Percentiles rank a stretch among this genome's conserved stretches.
Conservation (phyloP, 805 yeast species). For the Ogataea philodendri region DNA sequence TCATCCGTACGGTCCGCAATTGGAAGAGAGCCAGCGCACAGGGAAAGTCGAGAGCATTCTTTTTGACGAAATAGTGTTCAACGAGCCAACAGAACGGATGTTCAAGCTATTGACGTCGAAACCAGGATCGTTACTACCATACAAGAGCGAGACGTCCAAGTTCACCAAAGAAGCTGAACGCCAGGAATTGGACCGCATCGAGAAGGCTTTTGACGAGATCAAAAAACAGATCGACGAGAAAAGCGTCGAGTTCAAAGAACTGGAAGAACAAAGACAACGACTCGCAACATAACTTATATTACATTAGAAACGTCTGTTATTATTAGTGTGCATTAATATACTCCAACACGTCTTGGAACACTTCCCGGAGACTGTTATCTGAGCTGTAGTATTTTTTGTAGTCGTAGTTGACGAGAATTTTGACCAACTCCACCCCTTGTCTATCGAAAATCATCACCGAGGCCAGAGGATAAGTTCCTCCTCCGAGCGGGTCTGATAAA, state of each 20-base stretch:
- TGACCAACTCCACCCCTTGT: constrained; percentile 23
- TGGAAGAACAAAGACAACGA: constrained; percentile 33
- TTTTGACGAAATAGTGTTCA: constrained; percentile 90
- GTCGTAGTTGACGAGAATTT: constrained; percentile 30
- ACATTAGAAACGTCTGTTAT: neutral
- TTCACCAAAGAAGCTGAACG: constrained; percentile 52
- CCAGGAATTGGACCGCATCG: constrained; percentile 61
- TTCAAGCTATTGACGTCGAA: constrained; percentile 71
- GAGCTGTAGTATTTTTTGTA: constrained; percentile 19
- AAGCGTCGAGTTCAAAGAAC: constrained; percentile 26
- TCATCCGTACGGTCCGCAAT: constrained; percentile 68
- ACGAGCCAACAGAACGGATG: constrained; percentile 90
- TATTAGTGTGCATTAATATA: constrained; percentile 14
- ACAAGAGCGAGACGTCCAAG: constrained; percentile 25
- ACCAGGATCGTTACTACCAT: constrained; percentile 57
- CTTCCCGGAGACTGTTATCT: constrained; percentile 17
- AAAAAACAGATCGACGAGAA: constrained; percentile 25
- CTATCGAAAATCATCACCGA: constrained; percentile 29
- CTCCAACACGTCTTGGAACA: constrained; percentile 16
- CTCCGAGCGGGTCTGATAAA: constrained; percentile 36
- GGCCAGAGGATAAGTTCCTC: constrained; percentile 34
- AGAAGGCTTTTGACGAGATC: constrained; percentile 35
- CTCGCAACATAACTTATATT: constrained; percentile 9
- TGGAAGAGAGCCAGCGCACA: constrained; percentile 27
- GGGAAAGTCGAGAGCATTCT: constrained; percentile 55